Conservation (phyloP, 2,329 filamentous ascomycete genomes). For the Fusarium xylarioides region DNA sequence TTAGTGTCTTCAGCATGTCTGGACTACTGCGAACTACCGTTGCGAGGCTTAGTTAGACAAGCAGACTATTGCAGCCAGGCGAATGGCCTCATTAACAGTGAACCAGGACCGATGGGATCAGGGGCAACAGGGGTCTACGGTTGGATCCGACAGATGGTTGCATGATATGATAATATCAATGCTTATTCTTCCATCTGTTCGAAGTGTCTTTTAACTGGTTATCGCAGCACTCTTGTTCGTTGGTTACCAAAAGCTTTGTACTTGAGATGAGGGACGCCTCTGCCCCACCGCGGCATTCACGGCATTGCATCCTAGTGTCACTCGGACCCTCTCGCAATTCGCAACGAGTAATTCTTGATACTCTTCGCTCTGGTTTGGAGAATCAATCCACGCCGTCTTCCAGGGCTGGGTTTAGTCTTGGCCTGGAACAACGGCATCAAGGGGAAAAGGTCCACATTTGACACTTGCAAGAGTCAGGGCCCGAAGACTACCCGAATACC, state of each 20-base stretch:
- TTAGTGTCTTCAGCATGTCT: not conserved
- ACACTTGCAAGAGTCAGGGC: not conserved
- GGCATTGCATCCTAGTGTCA: not conserved
- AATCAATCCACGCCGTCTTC: too few relatives aligned
- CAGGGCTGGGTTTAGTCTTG: not conserved
- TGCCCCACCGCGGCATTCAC: not conserved
- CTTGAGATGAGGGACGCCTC: not conserved
- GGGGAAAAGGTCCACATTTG: not conserved
- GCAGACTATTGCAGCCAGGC: too few relatives aligned
- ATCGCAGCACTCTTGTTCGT: too few relatives aligned
- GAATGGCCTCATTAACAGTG: not conserved
- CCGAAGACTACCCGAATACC: not conserved
- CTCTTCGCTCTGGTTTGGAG: not conserved
- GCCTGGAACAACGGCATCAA: not conserved
- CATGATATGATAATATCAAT: accelerated
- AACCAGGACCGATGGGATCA: not conserved
- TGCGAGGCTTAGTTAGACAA: not conserved
- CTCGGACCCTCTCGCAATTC: not conserved
- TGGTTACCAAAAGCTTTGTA: accelerated
- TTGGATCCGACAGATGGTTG: not conserved
- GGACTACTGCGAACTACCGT: not conserved
- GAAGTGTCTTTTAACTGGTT: accelerated
- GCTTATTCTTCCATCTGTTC: accelerated
- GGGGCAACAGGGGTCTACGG: not conserved
- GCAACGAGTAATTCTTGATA: not conserved